Evolutionary conservation across 495 filamentous ascomycete genomes (phyloP).

Genomic region (Penicillium herquei): DNA sequence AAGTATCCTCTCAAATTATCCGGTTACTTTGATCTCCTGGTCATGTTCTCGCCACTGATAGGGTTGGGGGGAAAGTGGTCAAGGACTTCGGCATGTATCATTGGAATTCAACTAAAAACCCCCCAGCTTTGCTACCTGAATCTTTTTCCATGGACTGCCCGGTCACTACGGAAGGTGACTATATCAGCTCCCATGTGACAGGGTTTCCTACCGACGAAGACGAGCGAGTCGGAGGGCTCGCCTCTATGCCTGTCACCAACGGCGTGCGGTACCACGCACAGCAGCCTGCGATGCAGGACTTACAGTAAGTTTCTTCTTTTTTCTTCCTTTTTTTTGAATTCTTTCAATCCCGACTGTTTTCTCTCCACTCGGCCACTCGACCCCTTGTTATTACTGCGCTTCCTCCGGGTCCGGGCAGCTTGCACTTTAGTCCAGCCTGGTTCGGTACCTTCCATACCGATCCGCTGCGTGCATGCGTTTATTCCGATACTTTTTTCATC

Average conservation of each 20-base stretch:
- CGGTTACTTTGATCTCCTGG: not conserved
- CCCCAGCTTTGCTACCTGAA: constrained; percentile 35
- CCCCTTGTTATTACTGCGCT: constrained; percentile 36
- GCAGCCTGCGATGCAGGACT: constrained; percentile 44
- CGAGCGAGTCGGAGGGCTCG: constrained; percentile 44
- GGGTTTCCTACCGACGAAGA: constrained; percentile 43
- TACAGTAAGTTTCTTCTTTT: constrained; percentile 44
- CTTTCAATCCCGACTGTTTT: constrained; percentile 40
- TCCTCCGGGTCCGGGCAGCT: constrained; percentile 38
- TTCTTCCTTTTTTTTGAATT: not conserved
- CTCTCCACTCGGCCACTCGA: constrained; percentile 35
- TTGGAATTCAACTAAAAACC: constrained; percentile 16
- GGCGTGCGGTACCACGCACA: constrained; percentile 47
- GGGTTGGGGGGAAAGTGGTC: no score
- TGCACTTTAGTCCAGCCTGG: constrained; percentile 29
- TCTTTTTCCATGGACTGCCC: constrained; percentile 39
- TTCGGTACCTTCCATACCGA: constrained; percentile 31
- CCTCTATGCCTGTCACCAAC: constrained; percentile 46
- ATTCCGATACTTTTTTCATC: constrained; percentile 26
- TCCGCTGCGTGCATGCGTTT: constrained; percentile 30
- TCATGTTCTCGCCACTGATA: not conserved
- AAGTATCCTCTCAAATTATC: constrained; percentile 11
- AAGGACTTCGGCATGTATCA: no score
- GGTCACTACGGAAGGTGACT: constrained; percentile 42
- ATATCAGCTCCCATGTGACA: constrained; percentile 36